A percentile compares a stretch with the other conserved stretches of the same genome.
These are phyloP conservation scores for Pythium brassicae DNA, from an alignment of 352 stramenopile genomes.

Conservation along the genomic window DNA sequence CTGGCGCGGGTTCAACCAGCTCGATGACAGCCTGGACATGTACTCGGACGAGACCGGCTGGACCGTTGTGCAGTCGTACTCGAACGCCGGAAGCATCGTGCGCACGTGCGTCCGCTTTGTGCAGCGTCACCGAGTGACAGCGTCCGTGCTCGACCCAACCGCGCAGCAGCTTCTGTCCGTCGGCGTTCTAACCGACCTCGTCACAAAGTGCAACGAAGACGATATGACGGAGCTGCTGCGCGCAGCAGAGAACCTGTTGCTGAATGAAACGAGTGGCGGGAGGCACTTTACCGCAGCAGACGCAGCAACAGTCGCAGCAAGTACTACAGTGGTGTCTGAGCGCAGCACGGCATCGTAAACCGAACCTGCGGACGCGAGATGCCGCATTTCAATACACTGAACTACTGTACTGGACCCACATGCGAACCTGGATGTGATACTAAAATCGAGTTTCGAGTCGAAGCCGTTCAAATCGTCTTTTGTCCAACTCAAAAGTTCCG, in stretches of 20 bases:
- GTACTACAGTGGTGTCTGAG: not conserved
- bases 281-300: not conserved
- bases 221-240: not conserved
- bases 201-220: conserved; percentile 2
- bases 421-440: too few species aligned
- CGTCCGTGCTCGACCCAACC: not conserved
- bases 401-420: too few species aligned
- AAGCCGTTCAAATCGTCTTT: too few species aligned
- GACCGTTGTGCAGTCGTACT: not conserved
- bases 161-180: not conserved
- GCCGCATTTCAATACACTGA: too few species aligned
- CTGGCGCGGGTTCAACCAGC: not conserved
- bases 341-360: not conserved
- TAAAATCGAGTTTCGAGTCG: too few species aligned
- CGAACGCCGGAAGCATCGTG: conserved; percentile 2
- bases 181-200: not conserved
- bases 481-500: too few species aligned
- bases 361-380: too few species aligned
- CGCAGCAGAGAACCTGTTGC: conserved; percentile 6
- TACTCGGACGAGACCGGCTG: conserved; percentile 10
- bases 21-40: not conserved
- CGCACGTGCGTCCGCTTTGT: conserved; percentile 7
- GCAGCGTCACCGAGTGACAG: not conserved
- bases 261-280: conserved; percentile 1
- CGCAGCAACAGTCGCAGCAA: not conserved